Percentiles rank a stretch among this genome's conserved stretches.
phyloP scores from a whole-genome alignment of 352 stramenopile species.

The Peronospora belbahrii region DNA sequence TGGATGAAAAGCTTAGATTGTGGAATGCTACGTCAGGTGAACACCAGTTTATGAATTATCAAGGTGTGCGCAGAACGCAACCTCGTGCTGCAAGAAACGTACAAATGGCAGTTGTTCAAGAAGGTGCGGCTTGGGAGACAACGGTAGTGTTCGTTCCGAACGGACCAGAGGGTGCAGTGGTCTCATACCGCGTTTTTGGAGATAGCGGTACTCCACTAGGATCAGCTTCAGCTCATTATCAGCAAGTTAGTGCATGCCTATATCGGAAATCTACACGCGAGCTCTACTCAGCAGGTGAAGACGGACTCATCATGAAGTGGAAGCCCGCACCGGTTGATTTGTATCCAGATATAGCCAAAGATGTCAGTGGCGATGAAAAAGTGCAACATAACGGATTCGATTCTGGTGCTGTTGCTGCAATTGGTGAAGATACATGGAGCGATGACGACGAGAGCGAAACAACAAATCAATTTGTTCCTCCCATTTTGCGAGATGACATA shows the following conservation, averaged over 20 bases:
- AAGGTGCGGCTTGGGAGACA: constrained; percentile 36
- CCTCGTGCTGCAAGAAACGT: constrained; percentile 31
- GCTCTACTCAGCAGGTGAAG: constrained; percentile 49
- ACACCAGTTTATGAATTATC: constrained; percentile 69
- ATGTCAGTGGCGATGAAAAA: constrained; percentile 4
- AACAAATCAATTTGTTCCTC: constrained; percentile 44
- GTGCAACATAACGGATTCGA: constrained; percentile 3
- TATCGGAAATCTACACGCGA: constrained; percentile 49
- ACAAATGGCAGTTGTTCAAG: constrained; percentile 55
- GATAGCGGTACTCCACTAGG: constrained; percentile 28
- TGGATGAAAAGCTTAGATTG: constrained; percentile 54
- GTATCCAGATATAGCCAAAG: constrained; percentile 9
- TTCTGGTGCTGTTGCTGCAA: constrained; percentile 8
- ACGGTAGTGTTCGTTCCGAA: constrained; percentile 62
- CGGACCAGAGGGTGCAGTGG: constrained; percentile 38
- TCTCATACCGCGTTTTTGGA: constrained; percentile 44
- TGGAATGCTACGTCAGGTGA: constrained; percentile 52
- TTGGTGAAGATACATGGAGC: constrained; percentile 41
- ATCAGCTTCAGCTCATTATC: constrained; percentile 46
- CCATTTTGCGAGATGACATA: constrained; percentile 45
- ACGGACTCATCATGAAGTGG: constrained; percentile 74
- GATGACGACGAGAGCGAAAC: constrained; percentile 34
- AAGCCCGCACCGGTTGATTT: constrained; percentile 28
- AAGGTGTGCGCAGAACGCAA: constrained; percentile 24
- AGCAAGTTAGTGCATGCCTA: constrained; percentile 47